Conservation (phyloP, 2,329 filamentous ascomycete genomes). For the Ceratocystis ficicola region DNA sequence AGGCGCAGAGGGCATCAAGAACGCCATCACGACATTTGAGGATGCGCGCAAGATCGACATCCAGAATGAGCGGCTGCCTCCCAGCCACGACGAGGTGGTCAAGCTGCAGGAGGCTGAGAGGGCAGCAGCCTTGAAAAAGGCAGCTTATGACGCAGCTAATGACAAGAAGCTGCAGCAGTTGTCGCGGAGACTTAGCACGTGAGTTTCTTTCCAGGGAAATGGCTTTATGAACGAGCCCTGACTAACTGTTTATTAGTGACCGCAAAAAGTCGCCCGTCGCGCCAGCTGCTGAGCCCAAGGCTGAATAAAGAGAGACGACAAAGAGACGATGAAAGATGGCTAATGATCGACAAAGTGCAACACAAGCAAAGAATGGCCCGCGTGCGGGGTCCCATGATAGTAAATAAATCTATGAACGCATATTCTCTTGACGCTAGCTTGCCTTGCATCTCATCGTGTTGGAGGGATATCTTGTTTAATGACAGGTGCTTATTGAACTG, state of each 20-base stretch:
- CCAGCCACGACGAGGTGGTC: constrained; percentile 81
- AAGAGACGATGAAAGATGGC: background rate
- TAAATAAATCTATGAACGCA: constrained; percentile 8
- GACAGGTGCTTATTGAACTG: background rate
- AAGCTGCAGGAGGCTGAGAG: constrained; percentile 71
- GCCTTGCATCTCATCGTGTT: background rate
- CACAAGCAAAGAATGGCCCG: background rate
- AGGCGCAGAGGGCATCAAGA: constrained; percentile 95
- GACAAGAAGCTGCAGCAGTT: constrained; percentile 77
- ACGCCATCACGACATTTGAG: constrained; percentile 92
- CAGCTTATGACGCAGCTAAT: constrained; percentile 79
- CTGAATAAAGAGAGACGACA: constrained; percentile 5
- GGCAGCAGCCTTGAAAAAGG: constrained; percentile 72
- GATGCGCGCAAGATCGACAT: constrained; percentile 93
- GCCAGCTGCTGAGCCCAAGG: constrained; percentile 9
- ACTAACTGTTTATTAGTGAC: constrained; percentile 12
- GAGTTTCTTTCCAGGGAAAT: constrained; percentile 35
- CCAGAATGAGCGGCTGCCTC: constrained; percentile 89
- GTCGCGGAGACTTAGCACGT: constrained; percentile 92
- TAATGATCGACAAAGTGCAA: background rate
- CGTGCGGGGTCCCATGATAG: background rate
- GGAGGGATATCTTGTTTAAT: background rate
- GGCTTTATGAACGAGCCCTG: background rate
- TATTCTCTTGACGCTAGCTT: background rate
- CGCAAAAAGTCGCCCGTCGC: constrained; percentile 19